Evolutionary conservation across 345 rosid species (phyloP).

Genomic region (Ricinus communis): DNA sequence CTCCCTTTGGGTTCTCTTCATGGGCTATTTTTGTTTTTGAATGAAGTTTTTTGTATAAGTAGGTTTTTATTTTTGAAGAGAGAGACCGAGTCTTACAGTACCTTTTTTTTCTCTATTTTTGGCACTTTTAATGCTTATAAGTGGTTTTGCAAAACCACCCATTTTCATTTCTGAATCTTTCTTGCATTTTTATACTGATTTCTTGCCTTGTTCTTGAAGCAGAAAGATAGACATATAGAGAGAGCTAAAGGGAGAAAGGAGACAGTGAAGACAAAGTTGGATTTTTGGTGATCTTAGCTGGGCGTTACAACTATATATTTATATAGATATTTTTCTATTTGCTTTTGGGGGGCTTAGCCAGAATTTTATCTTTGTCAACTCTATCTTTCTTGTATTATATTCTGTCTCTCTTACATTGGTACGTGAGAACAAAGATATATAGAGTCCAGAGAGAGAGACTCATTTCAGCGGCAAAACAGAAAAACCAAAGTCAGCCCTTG

Average conservation of each 20-base stretch:
- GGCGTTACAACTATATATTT: slow-evolving; percentile 16
- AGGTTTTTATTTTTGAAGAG: neutral
- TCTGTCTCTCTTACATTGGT: slow-evolving; percentile 21
- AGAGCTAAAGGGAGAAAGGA: slow-evolving; percentile 16
- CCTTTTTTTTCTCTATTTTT: neutral
- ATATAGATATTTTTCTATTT: neutral
- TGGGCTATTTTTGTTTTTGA: slow-evolving; percentile 13
- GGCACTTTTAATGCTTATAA: neutral
- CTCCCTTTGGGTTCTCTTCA: neutral
- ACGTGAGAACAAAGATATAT: slow-evolving; percentile 14
- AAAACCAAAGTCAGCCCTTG: slow-evolving; percentile 17
- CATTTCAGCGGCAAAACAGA: slow-evolving; percentile 9
- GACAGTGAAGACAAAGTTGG: slow-evolving; percentile 31
- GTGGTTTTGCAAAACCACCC: slow-evolving; percentile 9
- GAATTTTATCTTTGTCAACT: slow-evolving; percentile 34
- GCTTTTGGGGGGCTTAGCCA: slow-evolving; percentile 12
- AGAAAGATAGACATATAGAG: slow-evolving; percentile 15
- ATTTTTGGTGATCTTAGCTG: slow-evolving; percentile 37
- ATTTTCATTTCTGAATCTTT: neutral
- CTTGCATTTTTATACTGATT: neutral
- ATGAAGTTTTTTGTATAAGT: neutral
- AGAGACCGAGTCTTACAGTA: neutral
- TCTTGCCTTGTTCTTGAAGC: slow-evolving; percentile 12
- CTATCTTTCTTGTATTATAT: slow-evolving; percentile 11
- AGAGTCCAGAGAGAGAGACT: slow-evolving; percentile 2